Base-by-base conservation (phyloP, 2,329 filamentous ascomycete genomes). In the Calycina marina region DNA sequence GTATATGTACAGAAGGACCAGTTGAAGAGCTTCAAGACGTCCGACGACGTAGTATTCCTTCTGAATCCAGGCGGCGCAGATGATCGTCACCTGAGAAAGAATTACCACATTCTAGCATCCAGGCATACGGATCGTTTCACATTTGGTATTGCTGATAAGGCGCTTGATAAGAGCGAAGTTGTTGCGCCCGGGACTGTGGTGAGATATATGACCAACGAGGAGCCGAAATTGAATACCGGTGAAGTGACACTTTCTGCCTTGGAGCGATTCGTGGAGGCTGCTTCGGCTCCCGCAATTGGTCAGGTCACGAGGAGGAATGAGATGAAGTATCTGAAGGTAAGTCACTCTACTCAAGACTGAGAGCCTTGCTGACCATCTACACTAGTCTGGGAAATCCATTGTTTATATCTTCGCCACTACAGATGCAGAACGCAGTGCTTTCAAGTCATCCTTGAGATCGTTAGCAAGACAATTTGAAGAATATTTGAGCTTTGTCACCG, bases 401-500 rank as follows among this genome's bases (percentile, higher is more conserved):
- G 52, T 58, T 6, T 56, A 56, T 36, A 52, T 50, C 42, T 57
- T 64, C 39, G 41, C 52, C 4, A 25, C 37, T 6, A 44, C 40
- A 6, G 33, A 49, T 0, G 17, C 37, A 6, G 52, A 60, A 18
- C 54, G 55, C 3, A 47, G 56, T 3, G 40, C 35, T 1, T 65
- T 58, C 42, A 44, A 53, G 4, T 28, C 43, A 1, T 43, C 49
- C 4, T 51, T 67, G 30, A 47, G 51, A 11, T 52, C 56, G 4
- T 43, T 64, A 2, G 63, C 64, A 2, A 58, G 57, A 37, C 57
- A 56, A 39, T 65, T 62, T 44, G 40, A 49, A 33, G 61, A 65
- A 9, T 66, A 63, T 35, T 52, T 68, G 9, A 51, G 48, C 34
- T 67, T 68, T 37, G 57, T 62, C 4, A 65, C 60, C 1, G 57